Base-by-base conservation (phyloP, 169 alveolate genomes). In the Babesia ovis region DNA sequence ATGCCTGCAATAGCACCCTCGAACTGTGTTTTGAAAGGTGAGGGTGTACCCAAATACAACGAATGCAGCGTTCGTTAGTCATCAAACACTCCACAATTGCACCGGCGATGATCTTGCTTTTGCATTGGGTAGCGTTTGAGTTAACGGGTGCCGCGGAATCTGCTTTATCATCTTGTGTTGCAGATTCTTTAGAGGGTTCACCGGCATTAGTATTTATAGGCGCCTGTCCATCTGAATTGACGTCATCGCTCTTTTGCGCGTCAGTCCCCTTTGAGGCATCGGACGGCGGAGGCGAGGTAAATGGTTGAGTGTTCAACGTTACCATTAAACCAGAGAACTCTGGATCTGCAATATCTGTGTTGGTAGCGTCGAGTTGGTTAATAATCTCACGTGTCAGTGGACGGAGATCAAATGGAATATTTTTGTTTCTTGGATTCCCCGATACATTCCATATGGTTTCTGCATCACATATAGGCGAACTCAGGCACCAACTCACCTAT, bases 21-120 rank as follows among this genome's bases (percentile, higher is more conserved):
- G 92, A 80, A 27, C 91, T 81, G 84, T 89, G 89, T 56, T 89
- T 74, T 41, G 79, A 81, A 41, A 89, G 71, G 42, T 70, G 61
- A 22, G 94, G 94, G 77, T 89, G 94, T 14, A 82, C 64, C 94
- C 94, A 89, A 4, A 89, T 86, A 45, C 87, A 82, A 56, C 82
- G 79, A 5, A 89, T 86, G 41, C 91, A 83, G 27, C 91, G 35
- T 45, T 89, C 92, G 48, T 81, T 85, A n/a, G 87, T 83, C 69
- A 61, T 55, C 56, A 86, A 56, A 43, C 91, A 89, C 62, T 89
- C 91, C 46, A 89, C 79, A 31, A 89, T 54, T 31, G 91, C 91
- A 14, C 94, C 94, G 60, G 91, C 88, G 53, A 89, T 83, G 20
- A 89, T 73, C 67, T 89, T 89, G 50, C 74, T 64, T 31, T 64